Base-by-base conservation (phyloP, 2,329 filamentous ascomycete genomes). In the Allantophomopsis cytisporea region DNA sequence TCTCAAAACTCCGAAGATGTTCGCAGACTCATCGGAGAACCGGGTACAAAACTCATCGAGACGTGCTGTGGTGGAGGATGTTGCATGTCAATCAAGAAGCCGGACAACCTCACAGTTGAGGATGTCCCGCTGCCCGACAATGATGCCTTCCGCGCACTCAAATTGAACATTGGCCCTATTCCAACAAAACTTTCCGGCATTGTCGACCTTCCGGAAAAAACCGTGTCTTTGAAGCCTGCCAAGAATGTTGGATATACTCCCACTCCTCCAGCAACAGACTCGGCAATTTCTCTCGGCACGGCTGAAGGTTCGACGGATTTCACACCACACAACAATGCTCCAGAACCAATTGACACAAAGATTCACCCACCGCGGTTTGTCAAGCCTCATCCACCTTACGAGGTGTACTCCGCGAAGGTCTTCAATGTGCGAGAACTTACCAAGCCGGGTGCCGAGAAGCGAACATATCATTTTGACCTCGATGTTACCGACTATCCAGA, bases 401-500 rank as follows among this genome's bases (percentile, higher is more conserved):
- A 89, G 48, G 87, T 96, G 44, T 94, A 83, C 60, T 82, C 87
- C 1, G 88, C 89, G n/a, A 85, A 79, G 46, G 74, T 98, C 36
- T 81, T 86, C 60, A 79, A 79, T 51, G 76, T 86, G 2, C 80
- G 91, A 41, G 87, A 94, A 60, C 65, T 98, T 55, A 98, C 91
- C 11, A 82, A 76, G 56, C 68, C 75, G 17, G 89, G 89, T 16
- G 91, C 91, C 5, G 86, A 94, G 67, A 98, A 98, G 73, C 75
- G 89, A 44, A 98, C 91, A 0, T 94, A 89, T 59, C 91, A 98
- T 61, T 96, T 96, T 53, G 91, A 96, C 53, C 76, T 98, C 35
- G 91, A 98, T 53, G 82, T 98, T 37, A 95, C 89, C 37, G 82
- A 94, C 56, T 98, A 98, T 52, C 87, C 91, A 0, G 73, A 76